These are phyloP conservation scores for Decorospora gaudefroyi DNA, from an alignment of 2,329 filamentous ascomycete species.

Conservation along the genomic window DNA sequence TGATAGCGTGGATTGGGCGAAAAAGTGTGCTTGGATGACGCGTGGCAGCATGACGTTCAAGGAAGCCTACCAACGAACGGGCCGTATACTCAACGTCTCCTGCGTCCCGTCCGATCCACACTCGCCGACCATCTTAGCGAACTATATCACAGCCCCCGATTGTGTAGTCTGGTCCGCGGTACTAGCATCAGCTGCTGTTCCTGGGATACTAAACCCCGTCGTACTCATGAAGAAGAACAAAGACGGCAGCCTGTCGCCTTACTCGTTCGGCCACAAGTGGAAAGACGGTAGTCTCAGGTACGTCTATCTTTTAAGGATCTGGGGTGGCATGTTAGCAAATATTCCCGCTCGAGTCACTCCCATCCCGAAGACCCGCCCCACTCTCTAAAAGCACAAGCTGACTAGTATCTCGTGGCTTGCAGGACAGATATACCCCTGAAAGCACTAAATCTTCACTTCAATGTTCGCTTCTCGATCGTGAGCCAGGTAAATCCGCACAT, in stretches of 20 bases:
- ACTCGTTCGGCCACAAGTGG: constrained; percentile 98
- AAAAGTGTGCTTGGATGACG: constrained; percentile 84
- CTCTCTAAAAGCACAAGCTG: no score
- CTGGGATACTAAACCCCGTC: constrained; percentile 92
- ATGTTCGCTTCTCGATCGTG: constrained; percentile 95
- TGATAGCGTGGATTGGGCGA: constrained; percentile 90
- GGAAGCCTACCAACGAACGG: constrained; percentile 92
- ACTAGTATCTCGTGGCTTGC: neutral
- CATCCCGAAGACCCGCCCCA: no score
- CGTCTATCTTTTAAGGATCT: neutral
- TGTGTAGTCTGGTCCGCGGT: constrained; percentile 99
- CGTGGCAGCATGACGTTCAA: constrained; percentile 90
- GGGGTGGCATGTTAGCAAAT: no score
- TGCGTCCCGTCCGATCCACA: constrained; percentile 96
- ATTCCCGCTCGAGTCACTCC: no score
- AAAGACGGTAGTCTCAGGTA: constrained; percentile 83
- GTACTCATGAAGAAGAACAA: constrained; percentile 87
- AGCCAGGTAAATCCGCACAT: constrained; percentile 92
- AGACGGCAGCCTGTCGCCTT: constrained; percentile 78
- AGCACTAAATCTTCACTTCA: constrained; percentile 93
- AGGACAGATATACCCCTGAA: constrained; percentile 94
- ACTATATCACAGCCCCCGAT: constrained; percentile 92
- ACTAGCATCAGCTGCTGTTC: constrained; percentile 90
- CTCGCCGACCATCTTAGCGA: constrained; percentile 87
- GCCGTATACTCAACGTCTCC: constrained; percentile 91